Evolutionary conservation across 108 stramenopile species (phyloP), one percentile per base, ranked within the genome.

Genomic region (Nitzschia sp.): DNA sequence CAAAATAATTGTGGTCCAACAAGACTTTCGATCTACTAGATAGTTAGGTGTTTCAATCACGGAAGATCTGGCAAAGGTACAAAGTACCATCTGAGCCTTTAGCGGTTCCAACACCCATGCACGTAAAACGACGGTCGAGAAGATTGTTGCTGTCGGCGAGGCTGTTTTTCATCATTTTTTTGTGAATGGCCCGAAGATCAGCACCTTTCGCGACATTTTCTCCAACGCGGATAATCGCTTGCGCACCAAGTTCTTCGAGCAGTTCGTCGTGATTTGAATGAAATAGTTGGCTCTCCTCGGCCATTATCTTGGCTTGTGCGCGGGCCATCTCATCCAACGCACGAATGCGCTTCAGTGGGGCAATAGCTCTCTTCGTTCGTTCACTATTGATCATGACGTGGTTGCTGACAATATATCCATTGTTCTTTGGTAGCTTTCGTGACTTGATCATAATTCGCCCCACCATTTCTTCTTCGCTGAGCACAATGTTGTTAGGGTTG

Each of bases 311-410:
- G 28, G 80, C 80, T 19, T 72, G 68, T 1, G 22, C 11, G n/a
- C 75, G 72, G 0, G 80, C 80, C 15, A 77, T 26, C 33, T 81
- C 80, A 48, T 81, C 80, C 53, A 81, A 29, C 27, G 44, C 72
- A 19, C 27, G 48, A 19, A 45, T 50, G 0, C 80, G 58, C 30
- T 31, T 59, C 55, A 81, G 44, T 15, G 80, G 72, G 1, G 68
- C 48, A 2, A 73, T 46, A 5, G 31, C 25, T 23, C 72, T 32
- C 30, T 56, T 57, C 33, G 48, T 58, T 27, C 80, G 71, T 53
- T 73, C 72, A 11, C 50, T 50, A 45, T 81, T 81, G 56, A 77
- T 68, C 66, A 81, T 52, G 23, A 81, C 55, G 45, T 81, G 80
- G 35, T 77, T 77, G 59, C 62, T 65, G 23, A 56, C 21, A 36